These are phyloP conservation scores for Chalaropsis thielavioides DNA, from an alignment of 2,329 filamentous ascomycete genomes.

Conservation along the genomic window DNA sequence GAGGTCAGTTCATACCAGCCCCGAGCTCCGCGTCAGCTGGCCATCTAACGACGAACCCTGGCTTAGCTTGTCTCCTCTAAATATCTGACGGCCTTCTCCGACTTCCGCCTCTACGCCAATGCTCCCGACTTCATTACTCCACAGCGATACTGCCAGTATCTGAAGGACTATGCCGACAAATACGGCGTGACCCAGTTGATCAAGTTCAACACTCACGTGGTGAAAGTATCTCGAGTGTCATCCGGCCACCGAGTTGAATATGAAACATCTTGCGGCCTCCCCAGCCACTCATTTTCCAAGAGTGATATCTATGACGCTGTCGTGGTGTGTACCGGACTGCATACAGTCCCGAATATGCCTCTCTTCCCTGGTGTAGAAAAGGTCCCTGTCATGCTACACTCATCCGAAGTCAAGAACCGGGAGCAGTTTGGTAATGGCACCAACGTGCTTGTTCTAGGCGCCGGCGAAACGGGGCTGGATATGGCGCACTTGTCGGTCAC, in stretches of 20 bases:
- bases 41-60: not conserved
- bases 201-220: constrained; percentile 22
- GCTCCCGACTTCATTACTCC: constrained; percentile 33
- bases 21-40: not conserved
- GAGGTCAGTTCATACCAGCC: constrained; percentile 24
- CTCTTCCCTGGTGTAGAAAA: constrained; percentile 27
- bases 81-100: constrained; percentile 36
- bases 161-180: constrained; percentile 28
- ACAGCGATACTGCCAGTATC: constrained; percentile 29
- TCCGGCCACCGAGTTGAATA: not conserved
- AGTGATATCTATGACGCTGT: constrained; percentile 29
- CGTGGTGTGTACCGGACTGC: constrained; percentile 32
- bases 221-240: not conserved
- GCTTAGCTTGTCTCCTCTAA: constrained; percentile 34
- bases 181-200: constrained; percentile 29
- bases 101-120: constrained; percentile 30
- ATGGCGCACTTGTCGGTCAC: constrained; percentile 32
- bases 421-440: constrained; percentile 28
- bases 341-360: constrained; percentile 30
- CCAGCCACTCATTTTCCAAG: not conserved
- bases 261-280: constrained; percentile 18
- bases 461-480: constrained; percentile 34
- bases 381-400: constrained; percentile 27
- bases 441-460: constrained; percentile 31
- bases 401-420: constrained; percentile 30